Conservation (phyloP, 2,329 filamentous ascomycete species). For the Aspergillus nomiae region DNA sequence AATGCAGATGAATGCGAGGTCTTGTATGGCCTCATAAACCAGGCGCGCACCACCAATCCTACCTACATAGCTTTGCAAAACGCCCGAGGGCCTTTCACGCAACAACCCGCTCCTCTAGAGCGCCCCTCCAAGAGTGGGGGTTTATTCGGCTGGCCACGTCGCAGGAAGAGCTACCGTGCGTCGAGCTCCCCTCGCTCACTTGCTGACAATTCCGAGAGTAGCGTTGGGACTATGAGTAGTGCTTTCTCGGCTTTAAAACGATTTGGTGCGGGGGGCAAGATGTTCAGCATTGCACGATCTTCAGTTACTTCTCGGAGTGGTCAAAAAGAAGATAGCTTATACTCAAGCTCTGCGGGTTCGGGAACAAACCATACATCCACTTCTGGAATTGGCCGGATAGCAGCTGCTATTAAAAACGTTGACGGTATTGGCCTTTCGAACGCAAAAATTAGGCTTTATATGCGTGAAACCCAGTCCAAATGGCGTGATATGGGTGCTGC, state of each 20-base stretch:
- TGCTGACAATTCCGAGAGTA: conserved; percentile 69
- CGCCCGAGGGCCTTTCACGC: conserved; percentile 63
- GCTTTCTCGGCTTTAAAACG: conserved; percentile 77
- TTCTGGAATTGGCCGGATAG: conserved; percentile 57
- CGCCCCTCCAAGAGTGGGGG: conserved; percentile 43
- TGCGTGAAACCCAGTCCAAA: conserved; percentile 71
- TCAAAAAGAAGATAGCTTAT: conserved; percentile 56
- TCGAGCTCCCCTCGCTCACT: conserved; percentile 58
- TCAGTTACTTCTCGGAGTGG: conserved; percentile 64
- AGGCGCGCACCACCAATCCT: conserved; percentile 86
- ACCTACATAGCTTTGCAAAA: conserved; percentile 80
- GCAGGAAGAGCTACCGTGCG: conserved; percentile 58
- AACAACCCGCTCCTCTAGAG: conserved; percentile 55
- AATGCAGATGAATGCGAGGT: conserved; percentile 75
- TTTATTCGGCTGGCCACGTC: conserved; percentile 55
- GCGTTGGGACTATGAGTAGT: conserved; percentile 73
- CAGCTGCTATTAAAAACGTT: conserved; percentile 51
- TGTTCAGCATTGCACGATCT: conserved; percentile 82
- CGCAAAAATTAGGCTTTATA: conserved; percentile 82
- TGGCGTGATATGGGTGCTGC: conserved; percentile 93
- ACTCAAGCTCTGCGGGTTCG: conserved; percentile 57
- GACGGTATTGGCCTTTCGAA: conserved; percentile 68
- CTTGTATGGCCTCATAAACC: conserved; percentile 84
- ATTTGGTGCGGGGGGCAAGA: conserved; percentile 69
- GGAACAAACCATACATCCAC: conserved; percentile 54